phyloP scores from a whole-genome alignment of 2,329 filamentous ascomycete species.

The Sporothrix pallida region DNA sequence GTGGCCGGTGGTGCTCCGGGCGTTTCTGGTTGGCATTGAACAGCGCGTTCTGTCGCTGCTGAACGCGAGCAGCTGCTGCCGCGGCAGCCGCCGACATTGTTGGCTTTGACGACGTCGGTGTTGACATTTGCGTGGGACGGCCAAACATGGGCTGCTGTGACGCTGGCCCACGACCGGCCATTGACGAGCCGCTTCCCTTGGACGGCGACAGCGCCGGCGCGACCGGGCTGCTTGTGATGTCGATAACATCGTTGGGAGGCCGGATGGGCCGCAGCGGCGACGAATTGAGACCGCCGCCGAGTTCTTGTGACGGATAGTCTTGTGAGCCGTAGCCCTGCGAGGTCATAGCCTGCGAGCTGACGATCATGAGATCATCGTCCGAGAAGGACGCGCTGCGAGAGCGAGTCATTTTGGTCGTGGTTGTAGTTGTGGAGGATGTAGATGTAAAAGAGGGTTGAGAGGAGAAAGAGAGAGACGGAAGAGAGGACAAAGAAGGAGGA shows the following conservation, averaged over 20 bases:
- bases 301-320: constrained; percentile 6
- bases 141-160: constrained; percentile 43
- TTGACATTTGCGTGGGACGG: constrained; percentile 45
- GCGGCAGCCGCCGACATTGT: constrained; percentile 36
- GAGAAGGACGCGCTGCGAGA: constrained; percentile 45
- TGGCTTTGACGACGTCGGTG: constrained; percentile 42
- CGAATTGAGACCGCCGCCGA: constrained; percentile 24
- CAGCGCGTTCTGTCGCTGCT: constrained; percentile 58
- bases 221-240: constrained; percentile 43
- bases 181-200: constrained; percentile 2
- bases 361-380: constrained; percentile 47
- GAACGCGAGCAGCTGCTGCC: constrained; percentile 52
- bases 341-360: constrained; percentile 45
- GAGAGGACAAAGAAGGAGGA: constrained; percentile 8
- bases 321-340: constrained; percentile 38
- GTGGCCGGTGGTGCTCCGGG: constrained; percentile 63
- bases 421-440: no score
- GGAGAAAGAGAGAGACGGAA: not conserved
- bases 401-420: constrained; percentile 32
- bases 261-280: constrained; percentile 49
- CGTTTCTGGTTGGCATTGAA: constrained; percentile 59
- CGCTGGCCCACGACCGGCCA: constrained; percentile 26
- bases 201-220: constrained; percentile 18
- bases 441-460: no score
- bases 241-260: constrained; percentile 44